Evolutionary conservation across 2,329 filamentous ascomycete species (phyloP).

Genomic region (Colletotrichum sp.): DNA sequence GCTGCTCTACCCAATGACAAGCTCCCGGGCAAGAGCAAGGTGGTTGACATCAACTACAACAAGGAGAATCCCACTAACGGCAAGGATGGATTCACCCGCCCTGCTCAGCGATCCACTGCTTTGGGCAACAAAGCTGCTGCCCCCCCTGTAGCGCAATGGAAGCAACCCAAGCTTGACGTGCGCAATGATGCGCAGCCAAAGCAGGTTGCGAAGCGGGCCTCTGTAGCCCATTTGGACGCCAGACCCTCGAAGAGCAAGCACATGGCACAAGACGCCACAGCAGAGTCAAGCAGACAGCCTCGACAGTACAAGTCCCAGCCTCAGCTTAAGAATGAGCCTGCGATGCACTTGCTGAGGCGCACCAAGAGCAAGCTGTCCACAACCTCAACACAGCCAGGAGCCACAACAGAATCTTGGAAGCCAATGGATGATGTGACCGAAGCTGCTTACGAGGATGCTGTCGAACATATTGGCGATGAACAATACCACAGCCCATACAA

Average conservation of each 20-base stretch:
- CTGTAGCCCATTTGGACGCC: slow-evolving; percentile 8
- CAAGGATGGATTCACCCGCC: slow-evolving; percentile 24
- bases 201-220: slow-evolving; percentile 10
- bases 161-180: slow-evolving; percentile 8
- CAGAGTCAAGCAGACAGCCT: slow-evolving; percentile 30
- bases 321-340: slow-evolving; percentile 47
- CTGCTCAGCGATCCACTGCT: slow-evolving; percentile 23
- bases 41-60: slow-evolving; percentile 33
- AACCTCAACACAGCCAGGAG: not conserved
- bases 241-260: slow-evolving; percentile 15
- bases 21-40: slow-evolving; percentile 39
- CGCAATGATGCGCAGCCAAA: slow-evolving; percentile 17
- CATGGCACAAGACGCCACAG: not conserved
- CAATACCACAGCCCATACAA: slow-evolving; percentile 11
- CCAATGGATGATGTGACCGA: slow-evolving; percentile 42
- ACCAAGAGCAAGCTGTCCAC: slow-evolving; percentile 48
- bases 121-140: slow-evolving; percentile 14
- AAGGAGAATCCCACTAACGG: slow-evolving; percentile 29
- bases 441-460: slow-evolving; percentile 48
- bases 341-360: slow-evolving; percentile 41
- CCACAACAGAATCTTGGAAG: slow-evolving; percentile 7
- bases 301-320: slow-evolving; percentile 62
- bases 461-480: slow-evolving; percentile 42
- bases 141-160: slow-evolving; percentile 6
- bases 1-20: slow-evolving; percentile 23